Evolutionary conservation across 768 basidiomycete species (phyloP), one percentile per base, ranked within the genome.

Genomic region (Stropharia rugosoannulata): DNA sequence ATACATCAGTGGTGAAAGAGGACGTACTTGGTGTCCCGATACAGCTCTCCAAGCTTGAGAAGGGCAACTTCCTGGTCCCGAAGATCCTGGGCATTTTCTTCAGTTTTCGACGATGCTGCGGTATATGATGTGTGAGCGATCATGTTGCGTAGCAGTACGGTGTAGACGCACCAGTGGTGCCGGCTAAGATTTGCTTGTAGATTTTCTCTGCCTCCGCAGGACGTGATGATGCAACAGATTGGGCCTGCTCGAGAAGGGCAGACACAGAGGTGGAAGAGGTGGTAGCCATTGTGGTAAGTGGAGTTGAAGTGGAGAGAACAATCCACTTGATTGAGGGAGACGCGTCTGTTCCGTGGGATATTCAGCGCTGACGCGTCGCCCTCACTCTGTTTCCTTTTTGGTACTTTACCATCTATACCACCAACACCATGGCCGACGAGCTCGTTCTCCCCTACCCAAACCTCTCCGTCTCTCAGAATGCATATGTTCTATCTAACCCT

Each of bases 361-460:
- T 22, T 45, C 18, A 35, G 42, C 51, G 68, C 70, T 72, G 70
- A 75, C 72, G 71, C 72, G 73, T 73, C 70, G 51, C 53, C 49
- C 35, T 35, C 27, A 38, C 36, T 18, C 27, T 39, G 38, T 36
- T 15, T 22, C 22, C 45, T 7, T 40, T 42, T 29, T 42, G 19
- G 25, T 46, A 39, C 42, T 55, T 54, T 29, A 51, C 51, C 38
- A 51, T 53, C 52, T 61, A 58, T 64, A 57, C 43, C 42, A 35
- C 35, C 57, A 54, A 37, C 38, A 64, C 60, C 51, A 94, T 95
- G 92, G 82, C 91, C 51, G 90, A 96, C 70, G 92, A 95, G 60
- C 73, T 83, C 12, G 84, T 95, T 2, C 80, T 91, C 38, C 93
- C 93, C 0, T 88, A 91, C 58, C 95, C 95, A 19, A 95, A 97